Percentiles rank a stretch among this genome's conserved stretches.
Evolutionary conservation across 306 rosid genomes (phyloP).

Genomic region (Quercus berberidifolia): DNA sequence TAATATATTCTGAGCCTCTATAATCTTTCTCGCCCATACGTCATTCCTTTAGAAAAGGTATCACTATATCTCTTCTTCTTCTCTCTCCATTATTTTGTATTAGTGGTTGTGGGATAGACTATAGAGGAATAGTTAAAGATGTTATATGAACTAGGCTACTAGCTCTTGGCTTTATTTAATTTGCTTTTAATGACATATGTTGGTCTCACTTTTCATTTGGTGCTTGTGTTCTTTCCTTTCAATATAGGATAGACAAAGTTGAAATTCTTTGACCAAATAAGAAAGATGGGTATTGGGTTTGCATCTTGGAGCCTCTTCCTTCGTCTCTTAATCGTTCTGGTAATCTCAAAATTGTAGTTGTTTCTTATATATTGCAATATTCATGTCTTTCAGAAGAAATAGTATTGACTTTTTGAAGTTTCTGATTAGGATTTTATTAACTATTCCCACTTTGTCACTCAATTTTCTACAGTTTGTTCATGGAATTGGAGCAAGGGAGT

Average conservation of each 20-base stretch:
- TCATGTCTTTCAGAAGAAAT: not conserved
- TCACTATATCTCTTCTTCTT: too few species aligned
- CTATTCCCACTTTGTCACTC: not conserved
- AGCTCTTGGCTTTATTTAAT: not conserved
- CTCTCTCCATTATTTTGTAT: too few species aligned
- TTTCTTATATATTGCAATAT: not conserved
- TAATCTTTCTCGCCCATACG: too few species aligned
- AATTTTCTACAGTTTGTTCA: slow-evolving; percentile 29
- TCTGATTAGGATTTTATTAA: not conserved
- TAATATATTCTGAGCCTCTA: too few species aligned
- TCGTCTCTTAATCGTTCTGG: slow-evolving; percentile 29
- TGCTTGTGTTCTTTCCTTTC: not conserved
- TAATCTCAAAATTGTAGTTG: not conserved
- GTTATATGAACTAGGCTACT: not conserved
- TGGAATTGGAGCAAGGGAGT: slow-evolving; percentile 25
- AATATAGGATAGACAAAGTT: not conserved
- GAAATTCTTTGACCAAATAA: not conserved
- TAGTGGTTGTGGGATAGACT: too few species aligned
- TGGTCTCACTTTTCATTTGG: not conserved
- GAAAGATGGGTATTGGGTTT: slow-evolving; percentile 29
- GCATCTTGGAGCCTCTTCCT: slow-evolving; percentile 29
- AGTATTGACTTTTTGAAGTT: not conserved
- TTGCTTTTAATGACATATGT: not conserved
- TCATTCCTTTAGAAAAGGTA: too few species aligned
- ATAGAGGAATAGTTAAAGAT: not conserved